A percentile compares a stretch with the other conserved stretches of the same genome.
Evolutionary conservation across 441 rosid genomes (phyloP).

Genomic region (Syzygium malaccense): DNA sequence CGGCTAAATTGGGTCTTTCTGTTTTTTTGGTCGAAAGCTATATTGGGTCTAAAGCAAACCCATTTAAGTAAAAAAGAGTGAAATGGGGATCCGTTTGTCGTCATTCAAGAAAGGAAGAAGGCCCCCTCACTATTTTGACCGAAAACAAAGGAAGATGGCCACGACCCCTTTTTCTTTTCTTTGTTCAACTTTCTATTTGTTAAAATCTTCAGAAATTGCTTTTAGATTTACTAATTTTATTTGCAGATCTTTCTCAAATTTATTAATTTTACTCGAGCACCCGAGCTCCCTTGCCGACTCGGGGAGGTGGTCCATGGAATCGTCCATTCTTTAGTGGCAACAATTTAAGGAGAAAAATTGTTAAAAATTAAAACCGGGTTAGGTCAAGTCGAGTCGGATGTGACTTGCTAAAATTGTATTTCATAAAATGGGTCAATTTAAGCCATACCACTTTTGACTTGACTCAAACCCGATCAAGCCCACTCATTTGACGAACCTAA

Average conservation of each 20-base stretch:
- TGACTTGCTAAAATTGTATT: background rate
- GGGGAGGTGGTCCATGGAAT: background rate
- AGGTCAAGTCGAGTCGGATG: background rate
- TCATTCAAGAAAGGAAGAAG: background rate
- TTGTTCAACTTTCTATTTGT: background rate
- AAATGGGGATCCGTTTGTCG: background rate
- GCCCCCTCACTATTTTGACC: background rate
- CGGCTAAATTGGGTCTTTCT: background rate
- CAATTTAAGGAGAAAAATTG: background rate
- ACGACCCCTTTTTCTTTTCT: background rate
- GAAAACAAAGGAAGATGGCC: background rate
- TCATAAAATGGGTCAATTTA: background rate
- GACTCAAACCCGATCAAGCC: accelerated
- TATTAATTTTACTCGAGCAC: background rate
- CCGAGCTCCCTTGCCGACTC: background rate
- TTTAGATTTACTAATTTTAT: background rate
- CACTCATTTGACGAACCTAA: background rate
- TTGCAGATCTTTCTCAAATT: background rate
- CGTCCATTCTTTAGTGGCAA: background rate
- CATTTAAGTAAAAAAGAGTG: background rate
- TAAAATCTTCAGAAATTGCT: background rate
- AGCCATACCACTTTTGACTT: background rate
- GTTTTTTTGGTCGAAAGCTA: background rate
- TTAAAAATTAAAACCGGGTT: background rate
- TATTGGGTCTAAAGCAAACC: background rate